Conservation (phyloP, 108 stramenopile genomes). For the Skeletonema menzelii region DNA sequence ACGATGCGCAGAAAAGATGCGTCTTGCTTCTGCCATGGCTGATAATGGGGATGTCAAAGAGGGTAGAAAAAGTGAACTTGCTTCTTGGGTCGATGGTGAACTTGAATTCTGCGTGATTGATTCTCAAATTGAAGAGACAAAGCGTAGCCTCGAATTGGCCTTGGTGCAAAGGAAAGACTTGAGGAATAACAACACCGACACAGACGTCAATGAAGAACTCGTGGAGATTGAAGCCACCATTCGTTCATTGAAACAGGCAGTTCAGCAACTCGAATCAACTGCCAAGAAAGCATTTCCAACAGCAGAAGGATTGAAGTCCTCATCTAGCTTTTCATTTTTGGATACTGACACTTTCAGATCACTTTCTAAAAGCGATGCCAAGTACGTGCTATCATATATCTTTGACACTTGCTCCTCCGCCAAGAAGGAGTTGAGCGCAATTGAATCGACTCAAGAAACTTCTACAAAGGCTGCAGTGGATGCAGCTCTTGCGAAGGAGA, state of each 20-base stretch:
- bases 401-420: constrained; percentile 32
- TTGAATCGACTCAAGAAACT: constrained; percentile 40
- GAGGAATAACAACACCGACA: constrained; percentile 11
- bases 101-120: constrained; percentile 34
- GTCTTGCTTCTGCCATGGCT: constrained; percentile 21
- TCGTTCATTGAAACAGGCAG: constrained; percentile 6
- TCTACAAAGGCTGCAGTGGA: constrained; percentile 41
- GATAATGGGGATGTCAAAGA: constrained; percentile 20
- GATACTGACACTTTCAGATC: constrained; percentile 32
- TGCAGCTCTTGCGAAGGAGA: constrained; percentile 37
- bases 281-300: constrained; percentile 30
- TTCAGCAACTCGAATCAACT: constrained; percentile 24
- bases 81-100: constrained; percentile 39
- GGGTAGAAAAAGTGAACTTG: constrained; percentile 32
- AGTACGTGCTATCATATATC: constrained; percentile 30
- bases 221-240: constrained; percentile 18
- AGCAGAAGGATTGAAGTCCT: not conserved
- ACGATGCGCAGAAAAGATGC: constrained; percentile 26
- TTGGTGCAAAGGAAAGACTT: constrained; percentile 23
- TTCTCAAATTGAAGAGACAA: constrained; percentile 27
- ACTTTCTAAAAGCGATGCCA: constrained; percentile 36
- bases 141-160: constrained; percentile 31
- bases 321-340: constrained; percentile 17
- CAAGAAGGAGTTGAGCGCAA: constrained; percentile 39
- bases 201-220: constrained; percentile 6